Evolutionary conservation across 2,329 filamentous ascomycete species (phyloP).

Genomic region (Plectosphaerella sp.): DNA sequence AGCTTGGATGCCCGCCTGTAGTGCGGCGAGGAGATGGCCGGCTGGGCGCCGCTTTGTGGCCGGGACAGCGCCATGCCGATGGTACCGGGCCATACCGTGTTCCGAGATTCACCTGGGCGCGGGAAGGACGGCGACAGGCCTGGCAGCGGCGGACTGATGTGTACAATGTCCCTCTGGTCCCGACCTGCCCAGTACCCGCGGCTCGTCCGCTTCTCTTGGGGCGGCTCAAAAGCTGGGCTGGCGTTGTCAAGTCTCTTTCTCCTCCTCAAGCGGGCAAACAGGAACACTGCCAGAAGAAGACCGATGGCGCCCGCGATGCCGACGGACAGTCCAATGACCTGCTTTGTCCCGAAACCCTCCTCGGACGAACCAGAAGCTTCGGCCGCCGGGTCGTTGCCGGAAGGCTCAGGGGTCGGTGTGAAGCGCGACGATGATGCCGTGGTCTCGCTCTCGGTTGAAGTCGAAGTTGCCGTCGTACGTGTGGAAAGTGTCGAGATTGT

Average conservation of each 20-base stretch:
- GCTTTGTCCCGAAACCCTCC: constrained; percentile 6
- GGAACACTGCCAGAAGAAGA: background rate
- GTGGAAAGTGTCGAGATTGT: background rate
- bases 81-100: constrained; percentile 23
- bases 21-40: background rate
- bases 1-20: constrained; percentile 34
- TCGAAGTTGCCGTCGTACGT: background rate
- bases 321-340: constrained; percentile 10
- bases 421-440: background rate
- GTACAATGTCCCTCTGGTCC: constrained; percentile 19
- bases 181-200: background rate
- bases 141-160: constrained; percentile 37
- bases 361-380: constrained; percentile 4
- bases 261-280: background rate
- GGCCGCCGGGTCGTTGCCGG: constrained; percentile 2
- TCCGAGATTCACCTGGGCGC: constrained; percentile 6
- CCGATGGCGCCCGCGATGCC: constrained; percentile 7
- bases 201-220: background rate
- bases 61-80: constrained; percentile 43
- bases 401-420: constrained; percentile 2
- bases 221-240: constrained; percentile 12
- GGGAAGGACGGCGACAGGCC: constrained; percentile 17
- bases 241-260: background rate
- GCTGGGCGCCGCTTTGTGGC: constrained; percentile 14
- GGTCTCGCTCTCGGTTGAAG: background rate